Evolutionary conservation across 2,329 filamentous ascomycete species (phyloP).

Genomic region (Stagonosporopsis chrysanthemi): DNA sequence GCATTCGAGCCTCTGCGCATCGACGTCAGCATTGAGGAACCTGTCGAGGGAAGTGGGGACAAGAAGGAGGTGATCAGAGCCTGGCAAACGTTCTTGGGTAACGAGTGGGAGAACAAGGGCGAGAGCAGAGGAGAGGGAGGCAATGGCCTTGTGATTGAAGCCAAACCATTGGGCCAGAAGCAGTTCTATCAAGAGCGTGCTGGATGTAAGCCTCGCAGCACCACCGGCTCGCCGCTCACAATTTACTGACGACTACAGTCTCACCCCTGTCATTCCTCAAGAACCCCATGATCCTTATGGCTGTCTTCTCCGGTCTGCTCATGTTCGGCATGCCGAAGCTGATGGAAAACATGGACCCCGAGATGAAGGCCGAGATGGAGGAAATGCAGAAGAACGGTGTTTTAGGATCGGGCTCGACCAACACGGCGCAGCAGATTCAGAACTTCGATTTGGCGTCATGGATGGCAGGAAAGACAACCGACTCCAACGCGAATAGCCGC

Average conservation of each 20-base stretch:
- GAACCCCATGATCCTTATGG: slow-evolving; percentile 97
- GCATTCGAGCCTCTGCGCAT: slow-evolving; percentile 81
- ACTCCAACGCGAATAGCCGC: slow-evolving; percentile 27
- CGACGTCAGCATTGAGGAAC: slow-evolving; percentile 64
- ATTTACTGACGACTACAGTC: slow-evolving; percentile 59
- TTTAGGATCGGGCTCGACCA: slow-evolving; percentile 53
- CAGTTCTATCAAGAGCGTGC: slow-evolving; percentile 78
- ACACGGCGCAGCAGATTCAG: slow-evolving; percentile 61
- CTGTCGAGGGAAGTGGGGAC: slow-evolving; percentile 39
- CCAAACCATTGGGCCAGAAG: slow-evolving; percentile 69
- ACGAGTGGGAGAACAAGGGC: slow-evolving; percentile 89
- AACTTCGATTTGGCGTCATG: slow-evolving; percentile 74
- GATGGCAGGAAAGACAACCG: slow-evolving; percentile 65
- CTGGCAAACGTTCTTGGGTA: slow-evolving; percentile 87
- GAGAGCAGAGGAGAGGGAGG: slow-evolving; percentile 60
- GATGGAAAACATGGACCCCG: slow-evolving; percentile 98
- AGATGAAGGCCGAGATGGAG: slow-evolving; percentile 91
- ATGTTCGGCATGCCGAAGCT: slow-evolving; percentile 95
- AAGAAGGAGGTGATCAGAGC: slow-evolving; percentile 62
- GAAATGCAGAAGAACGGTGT: slow-evolving; percentile 82
- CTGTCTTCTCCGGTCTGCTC: slow-evolving; percentile 78
- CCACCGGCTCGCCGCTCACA: neutral
- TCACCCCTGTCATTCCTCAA: slow-evolving; percentile 83
- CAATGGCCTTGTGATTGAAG: slow-evolving; percentile 63
- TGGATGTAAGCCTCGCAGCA: slow-evolving; percentile 67